Evolutionary conservation across 108 stramenopile species (phyloP), one percentile per base, ranked within the genome.

Genomic region (Skeletonema costatum): DNA sequence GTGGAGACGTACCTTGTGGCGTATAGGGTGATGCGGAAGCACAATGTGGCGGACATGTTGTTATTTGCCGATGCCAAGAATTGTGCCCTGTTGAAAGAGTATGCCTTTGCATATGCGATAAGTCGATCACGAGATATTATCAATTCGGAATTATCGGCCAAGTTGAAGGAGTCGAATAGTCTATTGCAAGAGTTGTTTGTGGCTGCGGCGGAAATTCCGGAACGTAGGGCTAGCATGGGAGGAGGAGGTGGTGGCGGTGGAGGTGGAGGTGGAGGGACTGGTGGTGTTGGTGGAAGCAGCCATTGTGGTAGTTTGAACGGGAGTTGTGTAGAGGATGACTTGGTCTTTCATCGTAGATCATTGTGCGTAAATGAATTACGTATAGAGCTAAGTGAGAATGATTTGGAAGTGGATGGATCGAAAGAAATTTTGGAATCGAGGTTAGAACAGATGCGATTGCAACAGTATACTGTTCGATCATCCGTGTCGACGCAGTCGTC

Each of bases 31-130:
- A 39, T 39, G 38, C 3, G 36, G 14, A 64, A 38, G 5, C 38
- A 64, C n/a, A 64, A 35, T 38, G 63, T 64, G 36, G 63, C 38
- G 12, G 63, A 64, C 8, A 38, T 35, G 63, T 21, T 64, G 5
- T 21, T 64, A 38, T 64, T 64, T 39, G 63, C 63, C 8, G 63
- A 64, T 21, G 63, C 63, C 63, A 64, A 64, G 63, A 64, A 35
- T 64, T 64, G 63, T 64, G 36, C 63, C 7, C 12, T 38, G 38
- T 21, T 64, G 17, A 64, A 64, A 9, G 63, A 64, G 12, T 64
- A 64, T 19, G 63, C 63, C 8, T 38, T 38, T 35, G 38, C 63
- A 2, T 64, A 64, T 39, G 38, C 38, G 17, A 64, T 39, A 12
- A 39, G 38, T 39, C 63, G 63, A 39, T 38, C 41, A 8, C n/a